Evolutionary conservation across 2,329 filamentous ascomycete genomes (phyloP).

Genomic region (Cladosporium sphaerospermum): DNA sequence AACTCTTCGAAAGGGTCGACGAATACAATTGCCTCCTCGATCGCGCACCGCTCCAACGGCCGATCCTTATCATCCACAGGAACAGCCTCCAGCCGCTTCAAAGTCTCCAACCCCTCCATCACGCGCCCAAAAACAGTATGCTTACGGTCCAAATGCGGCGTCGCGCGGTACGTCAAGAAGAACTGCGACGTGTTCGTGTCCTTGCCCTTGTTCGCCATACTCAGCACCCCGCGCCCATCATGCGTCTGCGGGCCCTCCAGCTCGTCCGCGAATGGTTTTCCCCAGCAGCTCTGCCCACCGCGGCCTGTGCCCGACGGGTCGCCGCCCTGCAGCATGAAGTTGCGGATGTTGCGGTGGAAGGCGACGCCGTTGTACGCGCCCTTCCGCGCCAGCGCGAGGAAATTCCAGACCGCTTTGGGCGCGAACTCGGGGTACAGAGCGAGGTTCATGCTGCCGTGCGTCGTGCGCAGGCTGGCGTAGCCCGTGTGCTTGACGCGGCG

Average conservation of each 20-base stretch:
- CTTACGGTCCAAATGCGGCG: constrained; percentile 83
- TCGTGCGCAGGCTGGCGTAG: constrained; percentile 85
- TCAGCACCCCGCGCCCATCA: constrained; percentile 69
- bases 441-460: constrained; percentile 74
- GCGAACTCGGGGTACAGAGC: constrained; percentile 88
- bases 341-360: constrained; percentile 91
- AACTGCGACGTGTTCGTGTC: constrained; percentile 95
- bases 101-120: constrained; percentile 61
- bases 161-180: constrained; percentile 84
- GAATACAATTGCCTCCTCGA: constrained; percentile 78
- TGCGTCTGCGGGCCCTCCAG: constrained; percentile 87
- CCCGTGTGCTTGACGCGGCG: constrained; percentile 83
- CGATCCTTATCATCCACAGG: constrained; percentile 68
- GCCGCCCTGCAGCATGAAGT: constrained; percentile 97
- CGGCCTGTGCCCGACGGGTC: constrained; percentile 88
- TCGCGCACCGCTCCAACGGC: constrained; percentile 70
- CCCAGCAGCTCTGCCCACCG: constrained; percentile 88
- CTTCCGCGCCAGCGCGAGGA: constrained; percentile 76
- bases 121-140: constrained; percentile 94
- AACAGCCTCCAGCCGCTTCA: constrained; percentile 70
- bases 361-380: constrained; percentile 80
- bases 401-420: constrained; percentile 95
- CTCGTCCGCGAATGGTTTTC: constrained; percentile 78
- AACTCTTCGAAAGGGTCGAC: constrained; percentile 96
- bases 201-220: constrained; percentile 98